Conservation (phyloP, 2,329 filamentous ascomycete genomes). For the Fusarium haematococcum region DNA sequence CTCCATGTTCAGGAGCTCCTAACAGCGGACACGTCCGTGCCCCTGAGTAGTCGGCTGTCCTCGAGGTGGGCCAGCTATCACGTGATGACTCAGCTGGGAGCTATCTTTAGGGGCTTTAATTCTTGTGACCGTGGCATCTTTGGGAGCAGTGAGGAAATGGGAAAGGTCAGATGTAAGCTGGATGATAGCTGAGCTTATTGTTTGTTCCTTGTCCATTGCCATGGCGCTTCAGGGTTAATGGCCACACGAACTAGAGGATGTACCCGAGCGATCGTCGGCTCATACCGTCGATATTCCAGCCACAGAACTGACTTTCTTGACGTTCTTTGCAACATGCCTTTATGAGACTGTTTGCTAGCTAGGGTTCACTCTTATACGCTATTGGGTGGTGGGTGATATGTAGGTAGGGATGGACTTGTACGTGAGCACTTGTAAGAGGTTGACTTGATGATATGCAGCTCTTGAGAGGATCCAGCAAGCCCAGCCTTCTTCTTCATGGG, state of each 20-base stretch:
- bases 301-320: not conserved
- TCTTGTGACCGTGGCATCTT: not conserved
- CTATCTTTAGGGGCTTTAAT: not conserved
- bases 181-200: not conserved
- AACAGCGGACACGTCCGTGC: constrained; percentile 42
- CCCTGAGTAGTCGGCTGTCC: constrained; percentile 38
- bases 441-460: not conserved
- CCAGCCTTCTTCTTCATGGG: not conserved
- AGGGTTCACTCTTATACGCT: not conserved
- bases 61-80: constrained; percentile 39
- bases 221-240: not conserved
- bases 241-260: not conserved
- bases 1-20: constrained; percentile 48
- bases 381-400: not conserved
- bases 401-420: not conserved
- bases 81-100: constrained; percentile 39
- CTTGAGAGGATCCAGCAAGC: not conserved
- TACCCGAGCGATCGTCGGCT: not conserved
- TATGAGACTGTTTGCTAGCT: not conserved
- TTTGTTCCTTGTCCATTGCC: not conserved
- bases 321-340: not conserved
- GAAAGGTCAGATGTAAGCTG: not conserved
- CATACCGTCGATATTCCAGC: not conserved
- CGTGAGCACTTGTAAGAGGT: not conserved
- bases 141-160: not conserved